These are phyloP conservation scores for Esteya vermicola DNA, from an alignment of 2,329 filamentous ascomycete genomes.

Conservation along the genomic window DNA sequence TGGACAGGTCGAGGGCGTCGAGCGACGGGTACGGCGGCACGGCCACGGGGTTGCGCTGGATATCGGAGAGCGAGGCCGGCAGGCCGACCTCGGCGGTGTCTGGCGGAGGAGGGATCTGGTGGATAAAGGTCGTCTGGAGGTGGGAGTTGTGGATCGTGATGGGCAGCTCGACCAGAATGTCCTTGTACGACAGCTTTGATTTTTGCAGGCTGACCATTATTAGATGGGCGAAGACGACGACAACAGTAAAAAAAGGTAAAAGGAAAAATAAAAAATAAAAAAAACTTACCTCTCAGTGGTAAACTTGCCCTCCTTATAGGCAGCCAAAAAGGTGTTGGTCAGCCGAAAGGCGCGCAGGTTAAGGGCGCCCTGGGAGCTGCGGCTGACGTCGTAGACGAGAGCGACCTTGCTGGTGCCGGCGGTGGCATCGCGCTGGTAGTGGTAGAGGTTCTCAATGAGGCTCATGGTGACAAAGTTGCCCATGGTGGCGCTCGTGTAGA, in stretches of 20 bases:
- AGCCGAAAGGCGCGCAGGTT: slow-evolving; percentile 86
- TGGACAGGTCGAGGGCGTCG: slow-evolving; percentile 79
- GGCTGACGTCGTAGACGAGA: slow-evolving; percentile 87
- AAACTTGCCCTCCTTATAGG: slow-evolving; percentile 96
- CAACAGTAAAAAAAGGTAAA: not conserved
- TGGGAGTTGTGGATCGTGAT: slow-evolving; percentile 92
- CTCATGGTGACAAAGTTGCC: slow-evolving; percentile 92
- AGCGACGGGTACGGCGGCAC: slow-evolving; percentile 72
- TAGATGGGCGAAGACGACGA: not conserved
- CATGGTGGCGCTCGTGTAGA: slow-evolving; percentile 98
- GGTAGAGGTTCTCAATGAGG: slow-evolving; percentile 95
- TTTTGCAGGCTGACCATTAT: slow-evolving; percentile 62
- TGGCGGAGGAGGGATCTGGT: slow-evolving; percentile 64
- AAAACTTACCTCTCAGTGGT: slow-evolving; percentile 72
- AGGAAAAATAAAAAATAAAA: slow-evolving; percentile 12
- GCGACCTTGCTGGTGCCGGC: slow-evolving; percentile 76
- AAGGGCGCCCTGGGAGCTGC: slow-evolving; percentile 81
- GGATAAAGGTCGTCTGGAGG: slow-evolving; percentile 85
- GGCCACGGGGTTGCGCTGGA: slow-evolving; percentile 49
- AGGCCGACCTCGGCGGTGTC: slow-evolving; percentile 55
- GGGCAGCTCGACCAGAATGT: slow-evolving; percentile 83
- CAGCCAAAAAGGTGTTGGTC: slow-evolving; percentile 73
- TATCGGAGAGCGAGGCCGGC: slow-evolving; percentile 64
- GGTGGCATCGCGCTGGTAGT: slow-evolving; percentile 95
- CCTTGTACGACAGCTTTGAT: slow-evolving; percentile 82